Evolutionary conservation across 83 land plant genomes (phyloP), one percentile per base, ranked within the genome.

Genomic region (Picea abies): DNA sequence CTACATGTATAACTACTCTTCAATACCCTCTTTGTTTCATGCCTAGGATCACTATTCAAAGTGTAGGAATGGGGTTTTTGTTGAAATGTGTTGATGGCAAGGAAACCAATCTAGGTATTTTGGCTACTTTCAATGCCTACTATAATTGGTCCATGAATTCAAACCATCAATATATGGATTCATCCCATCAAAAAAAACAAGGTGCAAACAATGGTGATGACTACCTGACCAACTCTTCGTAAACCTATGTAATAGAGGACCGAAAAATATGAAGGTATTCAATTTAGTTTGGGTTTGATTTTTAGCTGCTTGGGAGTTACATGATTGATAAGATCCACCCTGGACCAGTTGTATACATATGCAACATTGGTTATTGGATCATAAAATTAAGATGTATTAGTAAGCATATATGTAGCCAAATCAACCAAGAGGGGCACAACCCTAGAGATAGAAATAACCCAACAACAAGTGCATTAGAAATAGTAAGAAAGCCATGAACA

Each of bases 31-130:
- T 88, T 25, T 88, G 85, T 58, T 88, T 90, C 68, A 79, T 90
- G 86, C 85, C 90, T 8, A 77, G 92, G 32, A 83, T 90, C 76
- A 90, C 85, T 79, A 49, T 85, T 19, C 65, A 26, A 39, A 79
- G 80, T 79, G 82, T 56, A 12, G 47, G 80, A 20, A 62, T 68
- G 61, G 83, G 83, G 23, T 32, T 81, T 22, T 61, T 70, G 75
- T 81, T 90, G 32, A 83, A 88, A 60, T 84, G 84, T 26, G 88
- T 87, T 17, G 71, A 82, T 41, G 79, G 79, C 0, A 35, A 85
- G 2, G 94, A 92, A 63, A 80, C 91, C 61, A 88, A 92, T 77
- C 83, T 92, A 80, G 92, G 94, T 20, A 92, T 92, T 92, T 79
- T 90, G 85, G 94, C 92, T 12, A 87, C 94, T 1, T 79, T 90